phyloP scores from a whole-genome alignment of 2,329 filamentous ascomycete genomes.

The Phoma sp. region DNA sequence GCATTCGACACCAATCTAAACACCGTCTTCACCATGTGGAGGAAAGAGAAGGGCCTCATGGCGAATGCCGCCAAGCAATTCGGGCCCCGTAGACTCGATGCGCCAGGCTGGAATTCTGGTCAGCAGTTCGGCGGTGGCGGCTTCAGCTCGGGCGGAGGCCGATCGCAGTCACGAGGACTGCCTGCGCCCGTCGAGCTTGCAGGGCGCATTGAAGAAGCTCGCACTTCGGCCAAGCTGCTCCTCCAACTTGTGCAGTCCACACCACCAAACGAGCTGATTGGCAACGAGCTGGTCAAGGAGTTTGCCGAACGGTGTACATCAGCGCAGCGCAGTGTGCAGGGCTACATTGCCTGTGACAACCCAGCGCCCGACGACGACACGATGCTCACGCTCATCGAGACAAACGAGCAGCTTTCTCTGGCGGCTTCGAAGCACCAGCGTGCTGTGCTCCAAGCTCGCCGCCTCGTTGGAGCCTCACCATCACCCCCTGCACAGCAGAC shows the following conservation, averaged over 20 bases:
- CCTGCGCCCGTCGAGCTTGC: conserved; percentile 79
- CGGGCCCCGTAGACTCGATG: conserved; percentile 52
- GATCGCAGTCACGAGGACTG: conserved; percentile 36
- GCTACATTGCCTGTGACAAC: conserved; percentile 80
- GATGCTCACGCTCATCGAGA: conserved; percentile 90
- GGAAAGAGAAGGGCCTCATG: conserved; percentile 72
- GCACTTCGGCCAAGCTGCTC: conserved; percentile 89
- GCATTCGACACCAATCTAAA: conserved; percentile 74
- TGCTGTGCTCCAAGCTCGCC: conserved; percentile 68
- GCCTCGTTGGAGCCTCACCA: conserved; percentile 44
- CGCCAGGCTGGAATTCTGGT: conserved; percentile 49
- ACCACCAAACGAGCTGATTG: conserved; percentile 73
- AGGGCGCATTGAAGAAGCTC: conserved; percentile 85
- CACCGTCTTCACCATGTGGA: conserved; percentile 84
- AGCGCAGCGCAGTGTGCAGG: conserved; percentile 81
- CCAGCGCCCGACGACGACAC: conserved; percentile 90
- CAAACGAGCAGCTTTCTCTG: conserved; percentile 86
- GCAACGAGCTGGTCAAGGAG: conserved; percentile 89
- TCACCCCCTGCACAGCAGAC: conserved; percentile 28
- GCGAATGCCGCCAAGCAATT: conserved; percentile 42
- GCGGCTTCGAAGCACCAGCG: conserved; percentile 85
- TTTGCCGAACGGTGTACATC: conserved; percentile 85
- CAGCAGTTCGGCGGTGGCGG: conserved; percentile 29
- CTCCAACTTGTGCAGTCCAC: conserved; percentile 90
- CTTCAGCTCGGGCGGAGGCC: conserved; percentile 26